Base-by-base conservation (phyloP, 768 basidiomycete genomes). In the Russula vinacea region DNA sequence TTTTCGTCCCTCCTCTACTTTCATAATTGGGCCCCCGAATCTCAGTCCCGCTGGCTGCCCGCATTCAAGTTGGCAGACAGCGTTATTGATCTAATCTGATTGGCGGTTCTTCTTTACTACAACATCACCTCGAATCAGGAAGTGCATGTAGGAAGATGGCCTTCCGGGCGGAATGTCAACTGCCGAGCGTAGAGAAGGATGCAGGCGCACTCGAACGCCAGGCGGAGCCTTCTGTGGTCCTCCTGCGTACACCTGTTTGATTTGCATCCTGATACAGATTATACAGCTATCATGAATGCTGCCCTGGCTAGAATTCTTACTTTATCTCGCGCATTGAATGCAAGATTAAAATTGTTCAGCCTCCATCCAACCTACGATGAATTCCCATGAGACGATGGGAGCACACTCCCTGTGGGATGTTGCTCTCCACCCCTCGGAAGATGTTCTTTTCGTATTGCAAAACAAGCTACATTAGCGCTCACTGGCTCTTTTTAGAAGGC, bases 51-150 rank as follows among this genome's bases (percentile, higher is more conserved):
- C n/a, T 40, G 39, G 1, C 14, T n/a, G 16, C 4, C 11, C 45
- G n/a, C n/a, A 26, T 29, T 29, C n/a, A 64, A 57, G 57, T 64
- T 42, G 58, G 57, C 57, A 58, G 35, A 26, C 24, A n/a, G 44
- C 26, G 39, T 58, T 22, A n/a, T 35, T 5, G n/a, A 54, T 45
- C n/a, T 64, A 5, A 29, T 45, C n/a, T 64, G 5, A 29, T 64
- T 13, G 19, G 22, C 6, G 39, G 2, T 39, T 59, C 62, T 5
- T 45, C 51, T 64, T 59, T 47, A 17, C n/a, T 64, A 26, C 51
- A 53, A 19, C 58, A 64, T 51, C 62, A 57, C 49, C 55, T 57
- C 39, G 62, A 57, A 24, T 32, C 57, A 6, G 56, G 47, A 42
- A 57, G 32, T 14, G 50, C 33, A 1, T 14, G 35, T 10, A 64